Base-by-base conservation (phyloP, 495 filamentous ascomycete genomes). In the Pseudoneurospora amorphoporcata region DNA sequence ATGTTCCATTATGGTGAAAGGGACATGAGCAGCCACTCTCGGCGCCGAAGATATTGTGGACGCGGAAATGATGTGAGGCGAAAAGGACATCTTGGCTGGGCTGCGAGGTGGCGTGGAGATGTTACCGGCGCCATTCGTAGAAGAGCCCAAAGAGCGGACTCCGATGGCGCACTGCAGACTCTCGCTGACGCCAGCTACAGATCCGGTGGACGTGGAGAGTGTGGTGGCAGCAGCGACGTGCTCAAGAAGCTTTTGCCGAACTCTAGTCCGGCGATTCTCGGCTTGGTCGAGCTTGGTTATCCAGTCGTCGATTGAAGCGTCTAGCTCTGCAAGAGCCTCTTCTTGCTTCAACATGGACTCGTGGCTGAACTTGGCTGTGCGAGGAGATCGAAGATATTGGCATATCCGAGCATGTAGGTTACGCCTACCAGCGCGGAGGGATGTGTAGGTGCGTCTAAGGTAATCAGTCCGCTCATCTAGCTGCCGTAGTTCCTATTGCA, bases 191-290 rank as follows among this genome's bases (percentile, higher is more conserved):
- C 79, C 76, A 29, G 75, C 74, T 4, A 81, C 74, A n/a, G 77
- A 75, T n/a, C 75, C 79, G 1, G 75, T 72, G 38, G 78, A 41
- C 8, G 75, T 29, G 8, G 72, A 68, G n/a, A 86, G 81, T 8
- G 82, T 85, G 70, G 80, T 77, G 10, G 89, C 88, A 35, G 90
- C 90, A 47, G 90, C 89, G 42, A 91, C 85, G 77, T 93, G 91
- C 78, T 93, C 91, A 3, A 93, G 85, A 3, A 93, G 84, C 83
- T 92, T 93, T 77, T 92, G 90, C n/a, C 90, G 87, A 35, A 93
- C 86, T 39, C 88, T 83, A 16, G 86, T 87, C 35, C 91, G 86
- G 74, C 91, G 83, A 76, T 92, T 91, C 82, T 93, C 91, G n/a
- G 90, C 90, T 71, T 89, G 87, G 74, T 92, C 91, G 4, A 92